Conservation (phyloP, 148 eudicot genomes). For the Cornus suecica region DNA sequence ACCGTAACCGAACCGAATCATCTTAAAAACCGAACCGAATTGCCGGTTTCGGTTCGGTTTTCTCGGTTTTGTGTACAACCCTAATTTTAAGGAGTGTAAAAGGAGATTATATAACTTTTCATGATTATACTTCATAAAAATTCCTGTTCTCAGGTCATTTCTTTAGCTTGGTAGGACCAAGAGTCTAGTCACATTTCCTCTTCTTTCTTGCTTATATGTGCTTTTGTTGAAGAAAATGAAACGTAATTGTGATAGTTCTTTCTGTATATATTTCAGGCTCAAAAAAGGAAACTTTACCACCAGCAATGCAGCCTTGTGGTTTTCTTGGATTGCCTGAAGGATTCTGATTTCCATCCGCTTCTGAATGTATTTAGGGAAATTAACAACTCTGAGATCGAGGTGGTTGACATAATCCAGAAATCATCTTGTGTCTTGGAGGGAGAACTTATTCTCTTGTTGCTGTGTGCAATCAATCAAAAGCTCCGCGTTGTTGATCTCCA, state of each 20-base stretch:
- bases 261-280: slow-evolving; percentile 31
- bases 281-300: slow-evolving; percentile 27
- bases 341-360: slow-evolving; percentile 33
- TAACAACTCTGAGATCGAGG: slow-evolving; percentile 46
- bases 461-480: slow-evolving; percentile 37
- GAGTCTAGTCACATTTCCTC: neutral
- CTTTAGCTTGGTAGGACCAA: neutral
- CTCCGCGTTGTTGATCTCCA: slow-evolving; percentile 49
- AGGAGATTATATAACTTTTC: neutral
- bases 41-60: too few species aligned
- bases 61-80: too few species aligned
- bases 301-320: slow-evolving; percentile 34
- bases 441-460: slow-evolving; percentile 35
- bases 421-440: slow-evolving; percentile 33
- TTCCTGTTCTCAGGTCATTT: neutral
- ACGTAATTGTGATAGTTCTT: neutral
- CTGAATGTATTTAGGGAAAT: slow-evolving; percentile 35
- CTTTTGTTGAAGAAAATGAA: neutral
- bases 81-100: neutral
- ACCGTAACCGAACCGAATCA: too few species aligned
- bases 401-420: slow-evolving; percentile 45
- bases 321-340: slow-evolving; percentile 42
- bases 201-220: neutral
- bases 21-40: too few species aligned
- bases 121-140: neutral